Base-by-base conservation (phyloP, 331 rosid genomes). In the Ulmus americana region DNA sequence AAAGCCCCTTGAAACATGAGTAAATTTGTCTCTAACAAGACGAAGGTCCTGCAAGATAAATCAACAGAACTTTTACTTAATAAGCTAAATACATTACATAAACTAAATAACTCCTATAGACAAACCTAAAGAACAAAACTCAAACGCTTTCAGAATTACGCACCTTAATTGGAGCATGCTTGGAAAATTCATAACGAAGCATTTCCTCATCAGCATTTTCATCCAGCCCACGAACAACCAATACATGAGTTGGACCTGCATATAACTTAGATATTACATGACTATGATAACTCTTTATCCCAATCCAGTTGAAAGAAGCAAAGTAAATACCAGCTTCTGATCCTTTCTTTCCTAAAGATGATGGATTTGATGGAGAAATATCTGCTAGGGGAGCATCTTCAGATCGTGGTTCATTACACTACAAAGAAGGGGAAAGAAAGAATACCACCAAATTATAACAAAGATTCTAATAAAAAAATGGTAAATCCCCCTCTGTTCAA, bases 151-250 rank as follows among this genome's bases (percentile, higher is more conserved):
- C 53, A 63, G 68, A 59, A 64, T 45, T 60, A 2, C 16, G 45
- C 55, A 92, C 98, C 95, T 92, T 92, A 59, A 92, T 83, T 61
- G 98, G 95, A 76, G 95, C 95, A 80, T 92, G 97, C 76, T 92
- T 92, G 47, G 97, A 92, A 74, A 92, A 92, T 65, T 92, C 98
- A 76, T 89, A 92, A 59, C 98, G 98, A 63, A 92, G 90, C 97
- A 89, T 89, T 83, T 87, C 98, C 82, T 89, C 98, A 63, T 92
- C 98, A 18, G 95, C 96, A 85, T 89, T 89, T 80, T 92, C 98
- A 77, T 89, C 98, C 90, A 92, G 90, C 70, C 98, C 98, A 16
- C 98, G 97, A 70, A 92, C 91, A 70, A 92, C 98, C 91, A 92
- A 76, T 73, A 92, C 97, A 87, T 92, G 98, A 54, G 98, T 92